Evolutionary conservation across 352 stramenopile genomes (phyloP), one percentile per base, ranked within the genome.

Genomic region (Globisporangium spinosum): DNA sequence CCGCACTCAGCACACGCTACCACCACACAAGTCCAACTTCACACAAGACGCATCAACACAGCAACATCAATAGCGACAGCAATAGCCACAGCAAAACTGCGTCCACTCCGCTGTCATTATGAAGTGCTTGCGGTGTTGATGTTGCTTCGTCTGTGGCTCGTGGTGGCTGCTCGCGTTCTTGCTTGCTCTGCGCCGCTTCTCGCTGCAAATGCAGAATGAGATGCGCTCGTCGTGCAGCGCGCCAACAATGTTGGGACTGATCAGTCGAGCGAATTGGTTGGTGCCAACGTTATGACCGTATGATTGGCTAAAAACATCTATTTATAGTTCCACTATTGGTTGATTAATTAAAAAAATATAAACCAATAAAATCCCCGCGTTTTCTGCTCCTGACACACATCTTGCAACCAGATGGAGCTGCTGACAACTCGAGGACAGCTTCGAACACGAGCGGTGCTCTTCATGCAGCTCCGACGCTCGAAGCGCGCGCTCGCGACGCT

Each of bases 391-490:
- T 49, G 13, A 49, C 40, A 49, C 13, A 5, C 15, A 12, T 22
- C 43, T 23, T 51, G 43, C 17, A 51, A 51, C 17, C 43, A 51
- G 43, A 51, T 51, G 43, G 6, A 23, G 55, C 9, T 22, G 53
- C 23, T 60, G 20, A 23, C 29, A 49, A 47, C 3, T 17, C 9
- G 22, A 10, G 9, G 22, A 10, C 20, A 62, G 49, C 22, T 60
- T 0, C 49, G 29, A 27, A 25, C 38, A n/a, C 23, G 22, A 54
- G 22, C 58, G n/a, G 22, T 22, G 47, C 8, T 53, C 13, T 13
- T 15, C 27, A 69, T 69, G 64, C 55, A 69, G 64, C 64, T 64
- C 56, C 64, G 64, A 27, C 43, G 64, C 43, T 43, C 53, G 25
- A 69, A 62, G 34, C 64, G 64, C 43, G 22, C 64, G 7, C 47